Evolutionary conservation across 768 basidiomycete genomes (phyloP).

Genomic region (Clavulina sp.): DNA sequence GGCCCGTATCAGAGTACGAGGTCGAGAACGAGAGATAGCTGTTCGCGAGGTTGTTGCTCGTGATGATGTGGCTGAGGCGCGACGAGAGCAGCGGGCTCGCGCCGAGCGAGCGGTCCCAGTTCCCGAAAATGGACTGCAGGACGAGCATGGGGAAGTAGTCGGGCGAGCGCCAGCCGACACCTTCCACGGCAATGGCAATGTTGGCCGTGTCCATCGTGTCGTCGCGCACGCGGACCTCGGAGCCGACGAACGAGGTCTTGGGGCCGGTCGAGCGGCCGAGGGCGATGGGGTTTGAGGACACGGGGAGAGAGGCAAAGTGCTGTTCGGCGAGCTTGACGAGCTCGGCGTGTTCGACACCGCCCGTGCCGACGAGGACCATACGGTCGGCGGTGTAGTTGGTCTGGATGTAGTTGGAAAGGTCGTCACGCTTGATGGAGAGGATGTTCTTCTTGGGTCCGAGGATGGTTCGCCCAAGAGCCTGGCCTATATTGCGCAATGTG

Average conservation of each 20-base stretch:
- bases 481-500: conserved; percentile 33
- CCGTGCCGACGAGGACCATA: conserved; percentile 96
- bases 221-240: conserved; percentile 90
- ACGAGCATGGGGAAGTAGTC: conserved; percentile 99
- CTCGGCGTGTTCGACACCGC: conserved; percentile 80
- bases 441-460: conserved; percentile 95
- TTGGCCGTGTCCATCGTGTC: conserved; percentile 79
- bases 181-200: conserved; percentile 93
- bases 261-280: conserved; percentile 64
- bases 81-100: conserved; percentile 79
- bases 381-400: conserved; percentile 98
- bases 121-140: conserved; percentile 94
- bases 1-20: conserved; percentile 93
- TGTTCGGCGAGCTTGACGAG: conserved; percentile 91
- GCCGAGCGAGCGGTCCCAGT: conserved; percentile 97
- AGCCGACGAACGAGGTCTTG: conserved; percentile 73
- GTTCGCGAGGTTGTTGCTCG: conserved; percentile 90
- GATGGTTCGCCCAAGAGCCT: conserved; percentile 91
- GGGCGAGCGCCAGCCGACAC: conserved; percentile 92
- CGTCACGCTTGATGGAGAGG: conserved; percentile 80
- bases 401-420: conserved; percentile 80
- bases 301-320: conserved; percentile 78
- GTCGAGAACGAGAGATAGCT: conserved; percentile 99
- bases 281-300: conserved; percentile 73
- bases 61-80: conserved; percentile 78